Evolutionary conservation across 78 protist species (phyloP).

Genomic region (Dictyostelium firmibasis): DNA sequence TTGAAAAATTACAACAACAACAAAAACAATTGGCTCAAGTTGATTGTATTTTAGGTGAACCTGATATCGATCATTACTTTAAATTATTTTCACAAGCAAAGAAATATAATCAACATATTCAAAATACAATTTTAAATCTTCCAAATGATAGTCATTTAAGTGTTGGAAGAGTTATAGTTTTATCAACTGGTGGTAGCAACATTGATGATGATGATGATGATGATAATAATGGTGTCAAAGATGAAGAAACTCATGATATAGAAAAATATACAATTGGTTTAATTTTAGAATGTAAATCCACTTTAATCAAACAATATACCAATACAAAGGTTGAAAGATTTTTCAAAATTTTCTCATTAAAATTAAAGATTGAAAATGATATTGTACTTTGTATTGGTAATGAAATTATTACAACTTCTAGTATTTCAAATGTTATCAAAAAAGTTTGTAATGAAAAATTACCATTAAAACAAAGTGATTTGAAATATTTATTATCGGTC

Average conservation of each 20-base stretch:
- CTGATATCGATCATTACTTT: conserved; percentile 81
- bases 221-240: not conserved
- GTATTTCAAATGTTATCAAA: conserved; percentile 25
- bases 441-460: conserved; percentile 57
- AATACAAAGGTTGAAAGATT: not conserved
- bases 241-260: not conserved
- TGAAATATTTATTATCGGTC: not conserved
- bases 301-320: not conserved
- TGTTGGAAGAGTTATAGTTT: conserved; percentile 24
- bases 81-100: conserved; percentile 14
- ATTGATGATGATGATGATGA: not conserved
- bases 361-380: not conserved
- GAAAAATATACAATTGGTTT: conserved; percentile 41
- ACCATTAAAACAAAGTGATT: conserved; percentile 9
- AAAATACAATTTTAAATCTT: conserved; percentile 33
- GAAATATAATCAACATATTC: not conserved
- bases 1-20: not conserved
- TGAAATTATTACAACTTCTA: not conserved
- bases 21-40: not conserved
- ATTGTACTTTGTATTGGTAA: not conserved
- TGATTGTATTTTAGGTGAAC: conserved; percentile 81
- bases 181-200: not conserved
- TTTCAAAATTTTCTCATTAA: conserved; percentile 21
- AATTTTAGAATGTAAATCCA: not conserved
- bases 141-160: conserved; percentile 4